Conservation (phyloP, 495 filamentous ascomycete genomes). For the Talaromyces liani region DNA sequence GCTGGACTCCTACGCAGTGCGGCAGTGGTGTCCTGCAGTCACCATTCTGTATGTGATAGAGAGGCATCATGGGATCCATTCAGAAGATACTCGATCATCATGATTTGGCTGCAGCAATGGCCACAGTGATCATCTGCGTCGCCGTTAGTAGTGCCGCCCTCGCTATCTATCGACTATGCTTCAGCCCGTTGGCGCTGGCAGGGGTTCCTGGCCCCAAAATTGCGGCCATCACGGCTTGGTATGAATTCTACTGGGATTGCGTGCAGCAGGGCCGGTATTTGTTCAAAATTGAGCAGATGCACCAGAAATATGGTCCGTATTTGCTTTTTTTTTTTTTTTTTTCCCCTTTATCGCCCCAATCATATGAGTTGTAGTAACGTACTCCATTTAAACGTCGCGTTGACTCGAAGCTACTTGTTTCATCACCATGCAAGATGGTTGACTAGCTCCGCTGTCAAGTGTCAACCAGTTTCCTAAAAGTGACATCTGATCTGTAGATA, state of each 20-base stretch:
- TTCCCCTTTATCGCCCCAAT: not conserved
- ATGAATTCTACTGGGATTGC: slow-evolving; percentile 24
- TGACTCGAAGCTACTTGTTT: no score
- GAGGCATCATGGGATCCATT: not conserved
- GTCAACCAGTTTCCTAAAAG: slow-evolving; percentile 9
- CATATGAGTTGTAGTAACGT: not conserved
- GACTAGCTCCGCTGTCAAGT: slow-evolving; percentile 11
- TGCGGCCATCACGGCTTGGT: slow-evolving; percentile 29
- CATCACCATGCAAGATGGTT: not conserved
- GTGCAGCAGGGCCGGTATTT: slow-evolving; percentile 16
- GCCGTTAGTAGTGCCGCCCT: slow-evolving; percentile 3
- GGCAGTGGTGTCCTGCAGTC: no score
- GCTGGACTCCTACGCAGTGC: not conserved
- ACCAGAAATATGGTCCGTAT: slow-evolving; percentile 27
- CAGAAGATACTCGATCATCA: not conserved
- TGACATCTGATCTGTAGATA: not conserved
- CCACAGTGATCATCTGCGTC: not conserved
- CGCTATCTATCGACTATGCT: slow-evolving; percentile 28
- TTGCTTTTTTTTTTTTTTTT: slow-evolving; percentile 1
- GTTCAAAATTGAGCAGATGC: slow-evolving; percentile 23
- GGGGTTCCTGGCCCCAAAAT: slow-evolving; percentile 40
- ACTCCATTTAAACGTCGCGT: no score
- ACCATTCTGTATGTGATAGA: not conserved
- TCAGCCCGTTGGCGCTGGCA: slow-evolving; percentile 34
- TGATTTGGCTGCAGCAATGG: not conserved